These are phyloP conservation scores for Dothistroma pini DNA, from an alignment of 2,329 filamentous ascomycete species.

Conservation along the genomic window DNA sequence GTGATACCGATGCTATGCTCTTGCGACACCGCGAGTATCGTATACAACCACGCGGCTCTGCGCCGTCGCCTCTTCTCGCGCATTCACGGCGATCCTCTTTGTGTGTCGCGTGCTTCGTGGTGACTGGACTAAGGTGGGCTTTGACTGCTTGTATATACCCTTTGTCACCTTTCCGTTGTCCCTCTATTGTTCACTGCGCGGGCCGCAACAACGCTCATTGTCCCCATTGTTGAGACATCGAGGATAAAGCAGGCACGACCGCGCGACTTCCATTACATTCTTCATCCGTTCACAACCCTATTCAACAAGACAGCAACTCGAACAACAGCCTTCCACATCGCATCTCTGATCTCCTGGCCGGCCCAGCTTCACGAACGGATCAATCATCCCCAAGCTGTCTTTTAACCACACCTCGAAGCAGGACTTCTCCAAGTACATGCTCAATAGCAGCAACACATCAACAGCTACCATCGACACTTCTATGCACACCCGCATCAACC, in stretches of 20 bases:
- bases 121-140: constrained; percentile 7
- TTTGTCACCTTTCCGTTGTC: constrained; percentile 22
- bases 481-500: neutral
- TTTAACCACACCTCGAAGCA: constrained; percentile 20
- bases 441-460: constrained; percentile 6
- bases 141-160: constrained; percentile 15
- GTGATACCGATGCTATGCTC: constrained; percentile 11
- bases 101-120: constrained; percentile 18
- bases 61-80: constrained; percentile 4
- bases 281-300: constrained; percentile 12
- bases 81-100: constrained; percentile 11
- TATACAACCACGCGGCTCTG: constrained; percentile 2
- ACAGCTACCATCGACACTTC: constrained; percentile 7
- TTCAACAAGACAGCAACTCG: constrained; percentile 3
- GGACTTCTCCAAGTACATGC: constrained; percentile 15
- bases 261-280: constrained; percentile 3
- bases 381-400: constrained; percentile 15
- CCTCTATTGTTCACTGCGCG: constrained; percentile 16
- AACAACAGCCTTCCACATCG: neutral
- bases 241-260: constrained; percentile 12
- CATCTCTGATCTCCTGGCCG: constrained; percentile 14
- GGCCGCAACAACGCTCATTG: constrained; percentile 17
- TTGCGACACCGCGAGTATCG: neutral
- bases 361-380: constrained; percentile 18
- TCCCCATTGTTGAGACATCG: constrained; percentile 4